Conservation (phyloP, 208 protist genomes). For the Trypanosoma mega region DNA sequence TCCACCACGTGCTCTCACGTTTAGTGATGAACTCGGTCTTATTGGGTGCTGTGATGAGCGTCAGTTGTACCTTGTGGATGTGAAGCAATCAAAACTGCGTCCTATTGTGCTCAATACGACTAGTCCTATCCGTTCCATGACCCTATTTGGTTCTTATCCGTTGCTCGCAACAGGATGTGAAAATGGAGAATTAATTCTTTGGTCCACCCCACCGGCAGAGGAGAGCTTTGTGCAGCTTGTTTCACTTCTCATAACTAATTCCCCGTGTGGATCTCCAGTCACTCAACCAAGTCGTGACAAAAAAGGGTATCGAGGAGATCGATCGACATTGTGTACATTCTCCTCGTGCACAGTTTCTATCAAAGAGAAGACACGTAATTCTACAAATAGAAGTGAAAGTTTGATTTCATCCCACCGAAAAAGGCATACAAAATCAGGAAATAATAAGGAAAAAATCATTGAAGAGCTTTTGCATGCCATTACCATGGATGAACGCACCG, state of each 20-base stretch:
- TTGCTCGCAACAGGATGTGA: slow-evolving; percentile 46
- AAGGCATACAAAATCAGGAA: not conserved
- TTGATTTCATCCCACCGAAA: not conserved
- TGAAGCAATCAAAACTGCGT: slow-evolving; percentile 29
- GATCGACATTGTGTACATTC: not conserved
- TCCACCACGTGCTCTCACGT: slow-evolving; percentile 33
- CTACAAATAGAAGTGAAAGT: not conserved
- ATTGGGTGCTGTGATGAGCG: slow-evolving; percentile 44
- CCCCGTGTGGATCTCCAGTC: not conserved
- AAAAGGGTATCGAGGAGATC: not conserved
- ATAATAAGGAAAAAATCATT: not conserved
- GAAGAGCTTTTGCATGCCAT: slow-evolving; percentile 6
- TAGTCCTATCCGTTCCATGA: slow-evolving; percentile 12
- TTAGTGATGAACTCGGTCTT: slow-evolving; percentile 61
- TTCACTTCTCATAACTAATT: slow-evolving; percentile 4
- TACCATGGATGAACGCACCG: not conserved
- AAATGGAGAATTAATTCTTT: slow-evolving; percentile 41
- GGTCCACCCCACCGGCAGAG: slow-evolving; percentile 50
- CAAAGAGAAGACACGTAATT: not conserved
- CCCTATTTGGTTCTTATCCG: slow-evolving; percentile 42
- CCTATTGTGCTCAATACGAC: not conserved
- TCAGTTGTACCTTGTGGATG: slow-evolving; percentile 42
- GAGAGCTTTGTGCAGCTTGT: slow-evolving; percentile 39
- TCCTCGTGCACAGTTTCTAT: not conserved
- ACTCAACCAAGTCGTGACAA: not conserved